These are phyloP conservation scores for Vitellaria paradoxa DNA, from an alignment of 179 eudicot genomes.

Conservation along the genomic window DNA sequence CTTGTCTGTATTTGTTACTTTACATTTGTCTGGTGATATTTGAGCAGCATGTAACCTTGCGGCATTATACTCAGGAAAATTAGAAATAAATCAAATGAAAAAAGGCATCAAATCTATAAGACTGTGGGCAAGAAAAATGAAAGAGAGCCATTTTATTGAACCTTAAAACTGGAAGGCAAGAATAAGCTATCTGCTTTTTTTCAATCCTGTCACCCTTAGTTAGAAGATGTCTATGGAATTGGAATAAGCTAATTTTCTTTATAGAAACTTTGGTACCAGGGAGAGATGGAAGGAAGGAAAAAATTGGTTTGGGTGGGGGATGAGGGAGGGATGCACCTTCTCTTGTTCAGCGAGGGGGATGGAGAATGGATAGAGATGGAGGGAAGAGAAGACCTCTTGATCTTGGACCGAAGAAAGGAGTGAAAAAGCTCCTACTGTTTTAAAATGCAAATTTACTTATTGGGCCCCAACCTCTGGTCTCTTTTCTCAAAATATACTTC, in stretches of 20 bases:
- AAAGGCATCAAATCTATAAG: neutral
- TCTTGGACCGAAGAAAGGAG: too few relatives aligned
- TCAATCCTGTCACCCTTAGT: neutral
- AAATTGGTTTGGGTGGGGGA: neutral
- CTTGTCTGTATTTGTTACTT: neutral
- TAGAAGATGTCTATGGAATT: neutral
- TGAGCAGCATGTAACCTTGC: neutral
- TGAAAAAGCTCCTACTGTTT: too few relatives aligned
- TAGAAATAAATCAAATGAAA: neutral
- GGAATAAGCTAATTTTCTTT: neutral
- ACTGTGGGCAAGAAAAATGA: neutral
- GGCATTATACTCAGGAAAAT: neutral
- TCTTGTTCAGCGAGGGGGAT: neutral
- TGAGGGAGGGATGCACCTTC: neutral
- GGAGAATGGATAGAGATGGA: neutral
- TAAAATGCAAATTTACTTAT: too few relatives aligned
- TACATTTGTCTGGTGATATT: neutral
- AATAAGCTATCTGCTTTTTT: neutral
- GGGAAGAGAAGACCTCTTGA: neutral
- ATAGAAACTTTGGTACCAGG: neutral
- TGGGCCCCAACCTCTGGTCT: too few relatives aligned
- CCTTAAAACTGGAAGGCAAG: neutral
- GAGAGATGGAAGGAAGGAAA: neutral
- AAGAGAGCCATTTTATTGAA: neutral
- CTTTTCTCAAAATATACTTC: too few relatives aligned